These are phyloP conservation scores for Neonectria punicea DNA, from an alignment of 2,329 filamentous ascomycete species.

Conservation along the genomic window DNA sequence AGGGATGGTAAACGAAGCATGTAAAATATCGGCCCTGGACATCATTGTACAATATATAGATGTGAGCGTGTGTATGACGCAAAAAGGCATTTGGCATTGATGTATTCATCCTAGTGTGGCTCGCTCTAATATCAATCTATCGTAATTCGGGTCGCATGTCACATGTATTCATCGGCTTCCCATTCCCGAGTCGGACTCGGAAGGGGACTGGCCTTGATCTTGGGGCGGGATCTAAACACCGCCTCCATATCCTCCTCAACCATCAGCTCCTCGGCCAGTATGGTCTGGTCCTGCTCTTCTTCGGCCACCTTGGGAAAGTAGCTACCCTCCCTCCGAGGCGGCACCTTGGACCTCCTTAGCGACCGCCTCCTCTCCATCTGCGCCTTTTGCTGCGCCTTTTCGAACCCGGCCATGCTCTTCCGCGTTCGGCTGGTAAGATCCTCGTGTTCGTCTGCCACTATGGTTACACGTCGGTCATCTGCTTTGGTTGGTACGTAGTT, in stretches of 20 bases:
- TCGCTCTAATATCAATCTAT: conserved; percentile 12
- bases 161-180: conserved; percentile 42
- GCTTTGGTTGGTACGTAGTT: conserved; percentile 9
- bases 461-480: conserved; percentile 34
- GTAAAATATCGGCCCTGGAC: conserved; percentile 31
- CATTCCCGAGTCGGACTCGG: conserved; percentile 58
- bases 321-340: conserved; percentile 53
- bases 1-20: conserved; percentile 74
- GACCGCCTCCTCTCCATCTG: conserved; percentile 67
- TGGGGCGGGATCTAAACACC: conserved; percentile 86
- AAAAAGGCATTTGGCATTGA: conserved; percentile 9
- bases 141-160: conserved; percentile 30
- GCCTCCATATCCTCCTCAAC: conserved; percentile 79
- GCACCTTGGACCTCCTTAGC: conserved; percentile 56
- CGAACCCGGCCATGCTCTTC: conserved; percentile 70
- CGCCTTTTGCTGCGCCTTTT: conserved; percentile 69
- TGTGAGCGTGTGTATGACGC: conserved; percentile 39
- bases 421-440: conserved; percentile 68
- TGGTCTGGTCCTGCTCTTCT: conserved; percentile 53
- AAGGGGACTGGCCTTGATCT: conserved; percentile 79
- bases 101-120: neutral
- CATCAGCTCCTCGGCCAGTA: conserved; percentile 76
- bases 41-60: conserved; percentile 41
- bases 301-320: conserved; percentile 62
- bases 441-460: conserved; percentile 49